phyloP scores from a whole-genome alignment of 2,329 filamentous ascomycete genomes.

The Pseudocercospora musae region DNA sequence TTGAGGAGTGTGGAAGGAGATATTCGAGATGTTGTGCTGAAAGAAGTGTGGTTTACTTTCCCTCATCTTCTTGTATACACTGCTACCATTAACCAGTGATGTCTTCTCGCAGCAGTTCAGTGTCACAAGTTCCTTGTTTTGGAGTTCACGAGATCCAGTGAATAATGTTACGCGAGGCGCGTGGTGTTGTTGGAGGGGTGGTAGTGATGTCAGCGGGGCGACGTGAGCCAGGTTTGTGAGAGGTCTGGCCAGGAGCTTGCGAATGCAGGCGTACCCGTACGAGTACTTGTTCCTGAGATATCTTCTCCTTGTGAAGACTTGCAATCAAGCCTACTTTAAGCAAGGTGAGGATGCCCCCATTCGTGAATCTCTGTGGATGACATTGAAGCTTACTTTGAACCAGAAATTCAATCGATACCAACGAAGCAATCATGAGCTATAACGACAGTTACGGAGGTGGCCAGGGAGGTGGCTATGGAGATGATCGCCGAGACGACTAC shows the following conservation, averaged over 20 bases:
- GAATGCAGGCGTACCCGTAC: background rate
- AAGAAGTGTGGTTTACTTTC: no score
- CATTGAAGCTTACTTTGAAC: background rate
- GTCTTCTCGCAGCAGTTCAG: background rate
- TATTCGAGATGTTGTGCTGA: no score
- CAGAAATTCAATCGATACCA: background rate
- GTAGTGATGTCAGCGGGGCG: background rate
- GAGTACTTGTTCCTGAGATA: background rate
- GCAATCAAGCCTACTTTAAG: background rate
- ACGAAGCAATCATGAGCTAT: slow-evolving; percentile 26
- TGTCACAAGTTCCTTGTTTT: slow-evolving; percentile 1
- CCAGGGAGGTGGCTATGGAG: slow-evolving; percentile 19
- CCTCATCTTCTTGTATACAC: background rate
- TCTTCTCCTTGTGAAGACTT: background rate
- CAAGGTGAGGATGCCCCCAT: background rate
- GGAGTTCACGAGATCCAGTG: slow-evolving; percentile 3
- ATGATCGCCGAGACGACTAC: slow-evolving; percentile 19
- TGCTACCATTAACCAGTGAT: background rate
- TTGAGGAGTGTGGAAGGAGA: no score
- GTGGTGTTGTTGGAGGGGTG: background rate
- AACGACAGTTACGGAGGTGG: slow-evolving; percentile 26
- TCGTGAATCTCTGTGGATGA: background rate
- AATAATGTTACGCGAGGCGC: slow-evolving; percentile 4
- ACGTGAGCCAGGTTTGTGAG: background rate
- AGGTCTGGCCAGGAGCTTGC: background rate